phyloP scores from a whole-genome alignment of 305 asterid species.

The Rubia balearica region DNA sequence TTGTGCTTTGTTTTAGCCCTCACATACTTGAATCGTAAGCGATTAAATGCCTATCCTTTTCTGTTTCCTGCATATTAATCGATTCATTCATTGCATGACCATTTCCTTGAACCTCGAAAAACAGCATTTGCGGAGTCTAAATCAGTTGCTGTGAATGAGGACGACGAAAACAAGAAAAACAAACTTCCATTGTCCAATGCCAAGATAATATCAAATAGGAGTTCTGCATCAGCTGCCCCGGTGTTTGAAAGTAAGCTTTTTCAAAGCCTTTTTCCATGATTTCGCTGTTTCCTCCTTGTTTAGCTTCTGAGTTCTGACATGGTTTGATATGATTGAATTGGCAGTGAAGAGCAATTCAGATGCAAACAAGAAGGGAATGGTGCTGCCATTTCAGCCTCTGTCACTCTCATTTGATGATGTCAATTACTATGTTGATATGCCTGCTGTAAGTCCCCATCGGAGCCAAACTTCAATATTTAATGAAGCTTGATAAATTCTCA shows the following conservation, averaged over 20 bases:
- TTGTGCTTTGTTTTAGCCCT: conserved; percentile 57
- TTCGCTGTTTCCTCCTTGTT: background rate
- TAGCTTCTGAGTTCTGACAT: conserved; percentile 5
- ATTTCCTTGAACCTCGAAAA: conserved; percentile 9
- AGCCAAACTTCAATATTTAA: background rate
- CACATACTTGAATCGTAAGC: conserved; percentile 74
- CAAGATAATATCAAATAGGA: conserved; percentile 17
- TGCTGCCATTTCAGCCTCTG: conserved; percentile 80
- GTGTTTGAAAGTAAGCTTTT: conserved; percentile 26
- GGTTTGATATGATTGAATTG: conserved; percentile 30
- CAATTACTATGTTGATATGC: conserved; percentile 90
- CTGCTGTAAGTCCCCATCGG: conserved; percentile 35
- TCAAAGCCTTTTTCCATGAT: background rate
- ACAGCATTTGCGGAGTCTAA: conserved; percentile 67
- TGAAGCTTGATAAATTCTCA: background rate
- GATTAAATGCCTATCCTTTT: conserved; percentile 9
- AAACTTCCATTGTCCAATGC: conserved; percentile 14
- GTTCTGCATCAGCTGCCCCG: conserved; percentile 38
- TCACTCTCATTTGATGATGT: conserved; percentile 74
- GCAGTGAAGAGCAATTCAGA: conserved; percentile 20
- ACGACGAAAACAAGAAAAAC: conserved; percentile 18
- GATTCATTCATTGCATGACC: background rate
- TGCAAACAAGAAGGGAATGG: conserved; percentile 63
- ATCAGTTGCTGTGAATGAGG: conserved; percentile 35
- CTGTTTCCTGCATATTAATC: background rate